These are phyloP conservation scores for Ricinus communis DNA, from an alignment of 345 rosid genomes.

Conservation along the genomic window DNA sequence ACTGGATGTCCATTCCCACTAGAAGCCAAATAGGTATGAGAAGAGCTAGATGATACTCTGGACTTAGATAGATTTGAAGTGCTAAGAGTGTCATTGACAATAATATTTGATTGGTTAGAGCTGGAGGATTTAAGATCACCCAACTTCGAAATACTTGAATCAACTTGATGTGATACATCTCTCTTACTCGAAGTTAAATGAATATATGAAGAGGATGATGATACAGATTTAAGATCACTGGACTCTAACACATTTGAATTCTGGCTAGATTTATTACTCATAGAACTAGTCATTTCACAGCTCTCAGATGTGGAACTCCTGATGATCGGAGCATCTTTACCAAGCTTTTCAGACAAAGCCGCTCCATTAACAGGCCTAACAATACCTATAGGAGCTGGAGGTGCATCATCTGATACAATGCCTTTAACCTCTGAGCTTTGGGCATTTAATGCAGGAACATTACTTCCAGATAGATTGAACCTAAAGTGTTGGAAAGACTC, in stretches of 20 bases:
- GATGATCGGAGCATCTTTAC: conserved; percentile 17
- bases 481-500: conserved; percentile 46
- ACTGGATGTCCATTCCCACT: conserved; percentile 29
- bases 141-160: conserved; percentile 1
- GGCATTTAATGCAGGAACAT: conserved; percentile 16
- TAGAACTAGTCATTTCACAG: conserved; percentile 17
- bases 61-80: conserved; percentile 36
- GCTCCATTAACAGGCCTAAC: conserved; percentile 23
- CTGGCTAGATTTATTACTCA: not conserved
- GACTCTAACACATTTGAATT: conserved; percentile 7
- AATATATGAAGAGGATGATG: not conserved
- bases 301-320: conserved; percentile 27
- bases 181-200: not conserved
- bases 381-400: conserved; percentile 24
- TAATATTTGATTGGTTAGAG: conserved; percentile 26
- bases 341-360: conserved; percentile 25
- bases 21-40: conserved; percentile 31
- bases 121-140: conserved; percentile 4
- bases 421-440: conserved; percentile 30
- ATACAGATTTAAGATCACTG: conserved; percentile 11
- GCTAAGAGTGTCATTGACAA: conserved; percentile 23
- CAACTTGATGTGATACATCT: not conserved
- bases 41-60: conserved; percentile 33
- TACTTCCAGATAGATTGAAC: conserved; percentile 33
- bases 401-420: conserved; percentile 31